Conservation (phyloP, 768 basidiomycete species). For the Myochromella boudieri region DNA sequence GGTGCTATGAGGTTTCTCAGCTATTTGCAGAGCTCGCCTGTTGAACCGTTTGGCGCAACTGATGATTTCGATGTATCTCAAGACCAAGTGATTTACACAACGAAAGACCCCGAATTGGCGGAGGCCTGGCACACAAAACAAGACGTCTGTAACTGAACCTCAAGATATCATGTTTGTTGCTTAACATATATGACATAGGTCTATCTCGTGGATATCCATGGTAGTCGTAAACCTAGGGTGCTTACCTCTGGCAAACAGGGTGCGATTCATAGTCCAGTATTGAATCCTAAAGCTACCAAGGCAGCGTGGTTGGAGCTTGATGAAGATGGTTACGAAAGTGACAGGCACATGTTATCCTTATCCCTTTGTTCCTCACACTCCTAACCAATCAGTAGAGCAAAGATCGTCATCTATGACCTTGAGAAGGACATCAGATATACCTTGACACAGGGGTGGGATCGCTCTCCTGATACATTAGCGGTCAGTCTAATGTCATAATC, state of each 20-base stretch:
- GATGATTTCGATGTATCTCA: conserved; percentile 78
- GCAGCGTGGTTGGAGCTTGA: conserved; percentile 88
- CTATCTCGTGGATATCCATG: conserved; percentile 63
- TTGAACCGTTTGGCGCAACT: conserved; percentile 85
- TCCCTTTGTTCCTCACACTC: neutral
- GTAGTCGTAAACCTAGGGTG: conserved; percentile 51
- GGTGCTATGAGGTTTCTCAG: conserved; percentile 2
- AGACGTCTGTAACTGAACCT: conserved; percentile 45
- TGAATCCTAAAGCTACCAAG: conserved; percentile 66
- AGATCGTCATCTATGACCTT: conserved; percentile 80
- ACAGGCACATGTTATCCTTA: conserved; percentile 46
- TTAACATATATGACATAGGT: conserved; percentile 40
- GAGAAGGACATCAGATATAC: conserved; percentile 64
- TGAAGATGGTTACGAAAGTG: conserved; percentile 87
- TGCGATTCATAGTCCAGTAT: conserved; percentile 72
- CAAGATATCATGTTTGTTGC: neutral
- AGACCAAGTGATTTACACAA: conserved; percentile 74
- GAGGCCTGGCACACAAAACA: conserved; percentile 88
- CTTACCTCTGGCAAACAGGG: conserved; percentile 86
- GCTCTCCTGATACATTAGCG: conserved; percentile 62
- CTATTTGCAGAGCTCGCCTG: conserved; percentile 57
- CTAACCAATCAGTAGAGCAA: conserved; percentile 44
- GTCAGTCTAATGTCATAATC: conserved; percentile 37
- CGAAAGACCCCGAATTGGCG: conserved; percentile 79
- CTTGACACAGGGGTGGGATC: conserved; percentile 83